Evolutionary conservation across 208 protist species (phyloP).

Genomic region (Leishmania guyanensis): DNA sequence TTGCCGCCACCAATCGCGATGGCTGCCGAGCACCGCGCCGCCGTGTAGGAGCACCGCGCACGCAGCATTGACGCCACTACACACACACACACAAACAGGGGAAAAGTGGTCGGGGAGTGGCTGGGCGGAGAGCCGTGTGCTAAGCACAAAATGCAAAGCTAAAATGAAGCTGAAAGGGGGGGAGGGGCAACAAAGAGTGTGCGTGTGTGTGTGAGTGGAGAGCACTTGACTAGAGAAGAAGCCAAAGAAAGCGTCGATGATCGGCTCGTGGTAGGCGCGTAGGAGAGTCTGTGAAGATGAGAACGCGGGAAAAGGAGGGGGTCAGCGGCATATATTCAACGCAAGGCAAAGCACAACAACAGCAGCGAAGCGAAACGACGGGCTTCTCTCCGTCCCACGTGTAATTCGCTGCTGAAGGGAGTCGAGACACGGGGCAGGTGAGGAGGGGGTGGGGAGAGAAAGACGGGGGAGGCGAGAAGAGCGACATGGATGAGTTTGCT

Average conservation of each 20-base stretch:
- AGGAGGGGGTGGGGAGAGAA: neutral
- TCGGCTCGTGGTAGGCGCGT: neutral
- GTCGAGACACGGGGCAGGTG: neutral
- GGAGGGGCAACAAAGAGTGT: neutral
- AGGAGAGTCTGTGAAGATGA: neutral
- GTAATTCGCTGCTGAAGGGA: neutral
- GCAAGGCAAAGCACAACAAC: neutral
- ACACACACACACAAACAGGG: no score
- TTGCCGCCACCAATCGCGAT: constrained; percentile 27
- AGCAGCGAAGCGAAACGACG: neutral
- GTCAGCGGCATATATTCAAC: neutral
- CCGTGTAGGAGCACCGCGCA: constrained; percentile 19
- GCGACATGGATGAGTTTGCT: neutral
- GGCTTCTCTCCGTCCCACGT: neutral
- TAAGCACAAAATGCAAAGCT: no score
- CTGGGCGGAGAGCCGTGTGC: neutral
- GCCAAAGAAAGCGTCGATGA: neutral
- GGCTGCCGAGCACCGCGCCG: constrained; percentile 25
- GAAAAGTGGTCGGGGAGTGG: neutral
- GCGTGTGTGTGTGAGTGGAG: neutral
- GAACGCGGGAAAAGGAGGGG: neutral
- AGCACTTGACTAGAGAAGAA: neutral
- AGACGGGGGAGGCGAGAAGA: neutral
- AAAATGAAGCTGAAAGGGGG: no score
- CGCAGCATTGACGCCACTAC: constrained; percentile 19